These are phyloP conservation scores for Takakia lepidozioides DNA, from an alignment of 225 moss, liverwort and hornwort species.

Conservation along the genomic window DNA sequence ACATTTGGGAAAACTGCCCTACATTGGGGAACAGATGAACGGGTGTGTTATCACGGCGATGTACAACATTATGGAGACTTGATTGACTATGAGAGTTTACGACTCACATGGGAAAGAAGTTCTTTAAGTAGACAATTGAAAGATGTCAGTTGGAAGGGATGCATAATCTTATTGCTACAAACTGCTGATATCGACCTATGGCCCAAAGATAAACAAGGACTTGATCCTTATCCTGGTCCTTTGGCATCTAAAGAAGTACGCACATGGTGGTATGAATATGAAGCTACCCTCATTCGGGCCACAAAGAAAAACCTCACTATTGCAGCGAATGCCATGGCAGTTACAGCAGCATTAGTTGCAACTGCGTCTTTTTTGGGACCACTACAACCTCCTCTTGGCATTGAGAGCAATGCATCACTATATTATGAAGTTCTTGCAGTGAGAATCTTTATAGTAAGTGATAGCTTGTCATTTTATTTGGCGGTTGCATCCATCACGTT, in stretches of 20 bases:
- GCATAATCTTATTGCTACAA: slow-evolving; percentile 14
- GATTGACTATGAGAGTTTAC: no score
- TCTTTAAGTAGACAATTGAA: no score
- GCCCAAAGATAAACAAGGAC: background rate
- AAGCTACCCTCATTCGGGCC: background rate
- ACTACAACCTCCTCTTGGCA: slow-evolving; percentile 10
- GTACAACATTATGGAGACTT: no score
- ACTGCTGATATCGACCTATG: slow-evolving; percentile 9
- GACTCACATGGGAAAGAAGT: no score
- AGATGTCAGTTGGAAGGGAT: no score
- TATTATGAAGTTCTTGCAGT: slow-evolving; percentile 2
- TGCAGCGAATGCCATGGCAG: slow-evolving; percentile 8
- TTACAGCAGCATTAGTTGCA: slow-evolving; percentile 9
- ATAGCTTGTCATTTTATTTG: slow-evolving; percentile 22
- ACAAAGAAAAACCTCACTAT: slow-evolving; percentile 3
- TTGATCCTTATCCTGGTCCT: slow-evolving; percentile 4
- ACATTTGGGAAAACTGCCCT: no score
- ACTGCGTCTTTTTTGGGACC: slow-evolving; percentile 14
- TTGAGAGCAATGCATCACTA: background rate
- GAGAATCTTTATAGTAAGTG: slow-evolving; percentile 12
- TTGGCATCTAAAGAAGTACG: background rate
- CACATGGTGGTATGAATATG: slow-evolving; percentile 17
- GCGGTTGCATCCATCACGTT: slow-evolving; percentile 16
- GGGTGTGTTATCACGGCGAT: no score
- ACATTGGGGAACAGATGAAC: no score